Evolutionary conservation across 306 rosid genomes (phyloP), one percentile per base, ranked within the genome.

Genomic region (Cucurbita moschata): DNA sequence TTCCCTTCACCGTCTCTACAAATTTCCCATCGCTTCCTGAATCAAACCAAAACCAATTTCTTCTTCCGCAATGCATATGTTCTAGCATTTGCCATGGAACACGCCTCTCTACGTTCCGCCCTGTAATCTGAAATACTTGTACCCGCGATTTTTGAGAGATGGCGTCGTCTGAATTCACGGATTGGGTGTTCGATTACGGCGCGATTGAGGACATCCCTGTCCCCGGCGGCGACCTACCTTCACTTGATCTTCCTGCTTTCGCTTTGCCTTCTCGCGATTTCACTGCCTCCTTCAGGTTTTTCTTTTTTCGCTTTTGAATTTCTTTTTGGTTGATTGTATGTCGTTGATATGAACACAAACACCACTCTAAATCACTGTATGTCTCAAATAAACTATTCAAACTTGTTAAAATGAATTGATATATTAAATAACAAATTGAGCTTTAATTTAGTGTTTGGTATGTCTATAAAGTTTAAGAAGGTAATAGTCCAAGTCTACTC

Each of bases 101-200:
- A 7, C 44, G 42, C 0, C 44, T 39, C 43, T 30, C 0, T 15
- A 9, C 12, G 5, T 60, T 43, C 1, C 13, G 6, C 10, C 13
- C 46, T 62, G 40, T 62, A 35, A 16, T 66, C 37, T 19, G 16
- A 66, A 19, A 66, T 43, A 16, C 53, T 43, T 26, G 23, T 61
- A 5, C 47, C 71, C 59, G 81, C 77, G 2, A 3, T 46, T 42
- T 4, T 5, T 44, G 39, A 21, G 40, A 15, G 43, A 87, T 89
- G 92, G 79, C 62, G 18, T 85, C 88, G 50, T 76, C 76, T 50
- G 87, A 53, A 71, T 77, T 82, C 75, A 68, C 85, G 74, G 79
- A 77, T 69, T 87, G 89, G 92, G 76, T 75, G 23, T 77, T 86
- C 60, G 96, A 91, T 79, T 89, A 83, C 70, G 85, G 79, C 58